Evolutionary conservation across 495 filamentous ascomycete genomes (phyloP).

Genomic region (Penicillium atrosanguineum): DNA sequence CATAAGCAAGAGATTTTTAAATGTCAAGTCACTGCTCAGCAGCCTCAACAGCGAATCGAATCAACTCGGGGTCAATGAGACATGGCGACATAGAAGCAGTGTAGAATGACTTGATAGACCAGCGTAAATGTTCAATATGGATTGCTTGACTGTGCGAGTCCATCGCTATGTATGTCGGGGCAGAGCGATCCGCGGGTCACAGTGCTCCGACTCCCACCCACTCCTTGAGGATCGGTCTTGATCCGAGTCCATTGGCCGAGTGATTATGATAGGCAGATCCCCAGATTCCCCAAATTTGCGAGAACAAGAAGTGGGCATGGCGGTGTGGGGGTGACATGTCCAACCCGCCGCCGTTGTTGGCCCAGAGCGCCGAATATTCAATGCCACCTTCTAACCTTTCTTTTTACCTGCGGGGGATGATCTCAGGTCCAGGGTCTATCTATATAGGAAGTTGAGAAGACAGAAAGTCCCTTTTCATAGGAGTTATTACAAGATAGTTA

Average conservation of each 20-base stretch:
- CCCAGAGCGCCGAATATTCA: conserved; percentile 5
- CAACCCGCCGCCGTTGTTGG: conserved; percentile 7
- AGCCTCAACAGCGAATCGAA: not conserved
- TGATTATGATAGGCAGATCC: not conserved
- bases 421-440: not conserved
- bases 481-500: not conserved
- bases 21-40: not conserved
- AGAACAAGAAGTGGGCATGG: not conserved
- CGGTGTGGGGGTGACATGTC: not conserved
- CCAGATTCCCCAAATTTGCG: not conserved
- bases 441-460: not conserved
- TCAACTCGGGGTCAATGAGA: not conserved
- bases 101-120: not conserved
- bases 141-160: not conserved
- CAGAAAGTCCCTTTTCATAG: not conserved
- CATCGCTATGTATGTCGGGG: conserved; percentile 16
- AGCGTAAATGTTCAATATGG: not conserved
- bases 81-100: not conserved
- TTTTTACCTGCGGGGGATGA: not conserved
- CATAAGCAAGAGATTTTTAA: not conserved
- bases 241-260: conserved; percentile 14
- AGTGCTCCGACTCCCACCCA: conserved; percentile 28
- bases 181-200: conserved; percentile 28
- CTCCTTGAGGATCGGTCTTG: conserved; percentile 9
- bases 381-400: not conserved